Conservation (phyloP, 805 yeast species). For the Yamadazyma olivae region DNA sequence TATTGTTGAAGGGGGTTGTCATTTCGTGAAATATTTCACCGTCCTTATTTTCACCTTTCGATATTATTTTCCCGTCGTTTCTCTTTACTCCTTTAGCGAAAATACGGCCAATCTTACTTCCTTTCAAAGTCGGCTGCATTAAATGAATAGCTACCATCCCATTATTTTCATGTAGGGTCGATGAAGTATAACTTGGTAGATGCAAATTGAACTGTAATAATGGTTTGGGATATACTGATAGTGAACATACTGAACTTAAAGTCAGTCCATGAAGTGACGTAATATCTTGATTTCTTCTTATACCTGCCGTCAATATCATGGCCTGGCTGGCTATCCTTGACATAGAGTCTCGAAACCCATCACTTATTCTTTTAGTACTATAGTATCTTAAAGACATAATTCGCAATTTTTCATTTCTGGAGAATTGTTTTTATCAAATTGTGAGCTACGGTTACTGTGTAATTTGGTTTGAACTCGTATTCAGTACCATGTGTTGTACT, state of each 20-base stretch:
- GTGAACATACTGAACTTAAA: constrained; percentile 78
- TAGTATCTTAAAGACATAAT: neutral
- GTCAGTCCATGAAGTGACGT: constrained; percentile 66
- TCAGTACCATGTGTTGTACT: too few relatives aligned
- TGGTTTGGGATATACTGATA: constrained; percentile 75
- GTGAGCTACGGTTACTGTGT: too few relatives aligned
- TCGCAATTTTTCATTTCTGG: neutral
- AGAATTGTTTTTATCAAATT: too few relatives aligned
- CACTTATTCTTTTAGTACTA: constrained; percentile 1
- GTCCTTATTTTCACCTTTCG: constrained; percentile 27
- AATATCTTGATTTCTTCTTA: constrained; percentile 2
- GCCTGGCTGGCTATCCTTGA: constrained; percentile 39
- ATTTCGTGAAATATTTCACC: constrained; percentile 40
- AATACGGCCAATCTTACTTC: constrained; percentile 59
- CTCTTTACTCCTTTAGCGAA: constrained; percentile 59
- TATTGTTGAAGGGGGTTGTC: constrained; percentile 53
- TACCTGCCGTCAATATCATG: constrained; percentile 40
- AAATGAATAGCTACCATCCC: constrained; percentile 69
- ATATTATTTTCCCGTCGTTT: constrained; percentile 22
- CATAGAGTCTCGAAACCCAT: constrained; percentile 30
- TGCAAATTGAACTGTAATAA: constrained; percentile 83
- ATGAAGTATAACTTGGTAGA: constrained; percentile 79
- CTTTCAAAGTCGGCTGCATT: constrained; percentile 54
- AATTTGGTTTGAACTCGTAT: too few relatives aligned
- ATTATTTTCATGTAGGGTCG: constrained; percentile 52